Percentiles rank a stretch among this genome's conserved stretches.
phyloP scores from a whole-genome alignment of 345 rosid genomes.

The Bruguiera parviflora region DNA sequence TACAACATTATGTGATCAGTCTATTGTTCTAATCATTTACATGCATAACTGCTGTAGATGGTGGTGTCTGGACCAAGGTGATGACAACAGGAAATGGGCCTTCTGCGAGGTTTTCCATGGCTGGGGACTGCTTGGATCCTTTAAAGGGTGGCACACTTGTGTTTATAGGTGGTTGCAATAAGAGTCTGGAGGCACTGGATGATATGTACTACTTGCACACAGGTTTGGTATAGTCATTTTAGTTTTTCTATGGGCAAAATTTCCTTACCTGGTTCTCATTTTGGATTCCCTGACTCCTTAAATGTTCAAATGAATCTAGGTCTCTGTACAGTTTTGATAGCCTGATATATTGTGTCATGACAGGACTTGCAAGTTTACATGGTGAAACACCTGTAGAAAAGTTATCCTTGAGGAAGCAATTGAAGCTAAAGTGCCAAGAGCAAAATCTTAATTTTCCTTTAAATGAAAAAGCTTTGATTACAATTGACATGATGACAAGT shows the following conservation, averaged over 20 bases:
- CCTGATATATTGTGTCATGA: conserved; percentile 13
- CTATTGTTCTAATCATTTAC: conserved; percentile 4
- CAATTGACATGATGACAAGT: conserved; percentile 42
- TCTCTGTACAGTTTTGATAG: conserved; percentile 8
- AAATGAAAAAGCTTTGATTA: conserved; percentile 49
- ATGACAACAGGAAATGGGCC: conserved; percentile 75
- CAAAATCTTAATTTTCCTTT: conserved; percentile 49
- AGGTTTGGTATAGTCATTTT: conserved; percentile 43
- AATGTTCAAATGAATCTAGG: background rate
- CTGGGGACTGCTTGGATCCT: conserved; percentile 92
- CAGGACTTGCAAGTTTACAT: conserved; percentile 52
- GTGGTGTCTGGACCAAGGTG: conserved; percentile 75
- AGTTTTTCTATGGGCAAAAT: conserved; percentile 5
- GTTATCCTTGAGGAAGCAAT: conserved; percentile 80
- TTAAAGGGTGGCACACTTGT: conserved; percentile 64
- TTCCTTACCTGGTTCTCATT: background rate
- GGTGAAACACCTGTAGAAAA: conserved; percentile 61
- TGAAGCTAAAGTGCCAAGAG: conserved; percentile 88
- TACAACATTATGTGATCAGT: background rate
- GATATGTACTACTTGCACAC: conserved; percentile 86
- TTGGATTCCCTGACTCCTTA: conserved; percentile 12
- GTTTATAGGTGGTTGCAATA: conserved; percentile 91
- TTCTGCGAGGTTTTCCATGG: conserved; percentile 88
- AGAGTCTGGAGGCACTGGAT: conserved; percentile 90
- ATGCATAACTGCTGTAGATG: conserved; percentile 43